These are phyloP conservation scores for Hirsutella thompsonii DNA, from an alignment of 2,329 filamentous ascomycete species.

Conservation along the genomic window DNA sequence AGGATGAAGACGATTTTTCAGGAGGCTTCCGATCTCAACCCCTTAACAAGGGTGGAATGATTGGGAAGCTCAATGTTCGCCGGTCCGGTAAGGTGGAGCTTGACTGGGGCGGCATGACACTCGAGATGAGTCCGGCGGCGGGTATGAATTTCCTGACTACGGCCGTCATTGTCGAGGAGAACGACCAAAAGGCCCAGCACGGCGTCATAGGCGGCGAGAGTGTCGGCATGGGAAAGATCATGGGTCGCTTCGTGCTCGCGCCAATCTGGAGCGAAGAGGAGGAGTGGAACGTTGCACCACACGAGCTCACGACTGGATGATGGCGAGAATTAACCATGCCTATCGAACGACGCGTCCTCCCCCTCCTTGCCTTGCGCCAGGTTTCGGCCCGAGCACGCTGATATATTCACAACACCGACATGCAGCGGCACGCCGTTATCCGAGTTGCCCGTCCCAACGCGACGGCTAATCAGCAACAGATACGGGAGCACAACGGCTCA, in stretches of 20 bases:
- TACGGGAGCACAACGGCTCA: too few relatives aligned
- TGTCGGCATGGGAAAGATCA: constrained; percentile 49
- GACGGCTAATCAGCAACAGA: too few relatives aligned
- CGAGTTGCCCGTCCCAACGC: too few relatives aligned
- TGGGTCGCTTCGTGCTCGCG: constrained; percentile 47
- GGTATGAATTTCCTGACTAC: constrained; percentile 44
- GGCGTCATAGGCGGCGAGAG: constrained; percentile 34
- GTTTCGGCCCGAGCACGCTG: too few relatives aligned
- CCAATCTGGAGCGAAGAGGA: constrained; percentile 45
- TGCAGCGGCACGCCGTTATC: too few relatives aligned
- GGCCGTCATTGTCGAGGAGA: constrained; percentile 46
- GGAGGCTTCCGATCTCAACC: constrained; percentile 24
- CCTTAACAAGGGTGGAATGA: constrained; percentile 39
- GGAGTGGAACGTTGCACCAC: constrained; percentile 35
- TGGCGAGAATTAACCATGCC: neutral
- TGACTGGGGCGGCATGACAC: constrained; percentile 45
- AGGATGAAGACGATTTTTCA: constrained; percentile 17
- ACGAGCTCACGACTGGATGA: constrained; percentile 15
- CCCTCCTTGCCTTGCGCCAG: too few relatives aligned
- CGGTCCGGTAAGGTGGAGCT: constrained; percentile 50
- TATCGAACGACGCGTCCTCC: neutral
- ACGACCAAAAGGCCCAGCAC: constrained; percentile 34
- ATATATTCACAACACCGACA: too few relatives aligned
- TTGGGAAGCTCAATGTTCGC: constrained; percentile 47
- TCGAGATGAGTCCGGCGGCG: constrained; percentile 38